These are phyloP conservation scores for Arctium minus DNA, from an alignment of 129 eudicot species.

Conservation along the genomic window DNA sequence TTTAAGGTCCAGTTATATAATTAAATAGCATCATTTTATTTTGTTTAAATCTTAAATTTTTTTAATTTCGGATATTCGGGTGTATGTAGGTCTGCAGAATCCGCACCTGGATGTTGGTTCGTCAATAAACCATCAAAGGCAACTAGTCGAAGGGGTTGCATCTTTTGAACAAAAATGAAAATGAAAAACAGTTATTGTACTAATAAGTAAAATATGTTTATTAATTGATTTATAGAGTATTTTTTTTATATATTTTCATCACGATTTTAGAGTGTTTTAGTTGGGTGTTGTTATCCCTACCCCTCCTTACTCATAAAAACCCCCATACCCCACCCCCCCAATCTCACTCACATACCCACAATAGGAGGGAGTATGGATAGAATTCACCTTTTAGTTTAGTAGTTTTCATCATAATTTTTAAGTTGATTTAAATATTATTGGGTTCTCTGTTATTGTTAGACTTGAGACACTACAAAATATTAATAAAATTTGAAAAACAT, in stretches of 20 bases:
- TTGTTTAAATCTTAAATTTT: neutral
- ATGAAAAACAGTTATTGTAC: neutral
- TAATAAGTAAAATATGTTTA: neutral
- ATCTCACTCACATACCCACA: no score
- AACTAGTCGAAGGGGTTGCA: constrained; percentile 12
- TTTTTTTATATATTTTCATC: neutral
- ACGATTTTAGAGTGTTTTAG: neutral
- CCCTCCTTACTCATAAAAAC: no score
- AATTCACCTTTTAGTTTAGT: no score
- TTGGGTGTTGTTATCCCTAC: no score
- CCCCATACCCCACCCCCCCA: no score
- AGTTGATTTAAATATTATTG: no score
- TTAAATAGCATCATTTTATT: neutral
- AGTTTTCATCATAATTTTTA: no score
- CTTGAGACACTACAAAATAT: no score
- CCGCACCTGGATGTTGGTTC: constrained; percentile 24
- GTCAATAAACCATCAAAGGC: constrained; percentile 19
- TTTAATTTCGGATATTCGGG: neutral
- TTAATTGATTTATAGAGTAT: neutral
- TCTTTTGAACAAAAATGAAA: neutral
- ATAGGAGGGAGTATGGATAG: no score
- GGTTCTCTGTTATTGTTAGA: no score
- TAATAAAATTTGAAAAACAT: no score
- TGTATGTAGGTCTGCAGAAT: constrained; percentile 11
- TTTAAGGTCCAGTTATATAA: no score